A percentile compares a stretch with the other conserved stretches of the same genome.
These are phyloP conservation scores for Monosporascus sp. DNA, from an alignment of 2,329 filamentous ascomycete genomes.

Conservation along the genomic window DNA sequence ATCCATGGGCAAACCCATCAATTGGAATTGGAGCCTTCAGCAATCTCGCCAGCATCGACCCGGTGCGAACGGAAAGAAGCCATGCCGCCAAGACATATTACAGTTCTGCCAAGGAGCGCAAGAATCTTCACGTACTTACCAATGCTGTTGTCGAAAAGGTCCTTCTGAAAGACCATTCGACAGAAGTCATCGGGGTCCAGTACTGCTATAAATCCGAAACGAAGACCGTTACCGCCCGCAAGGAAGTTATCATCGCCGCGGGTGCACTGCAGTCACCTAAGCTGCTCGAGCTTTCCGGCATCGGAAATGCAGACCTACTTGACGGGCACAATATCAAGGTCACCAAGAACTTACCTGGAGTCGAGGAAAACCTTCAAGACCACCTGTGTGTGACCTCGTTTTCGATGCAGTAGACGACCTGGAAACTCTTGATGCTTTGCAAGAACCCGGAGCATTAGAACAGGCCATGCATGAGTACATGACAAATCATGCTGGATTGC, in stretches of 20 bases:
- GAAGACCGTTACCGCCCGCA: conserved; percentile 3
- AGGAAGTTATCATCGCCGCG: conserved; percentile 15
- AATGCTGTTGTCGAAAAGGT: conserved; percentile 2
- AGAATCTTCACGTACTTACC: conserved; percentile 1
- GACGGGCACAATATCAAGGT: conserved; percentile 1
- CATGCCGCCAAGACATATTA: conserved; percentile 1
- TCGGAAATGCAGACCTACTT: conserved; percentile 13
- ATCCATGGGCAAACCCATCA: neutral
- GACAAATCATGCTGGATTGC: conserved; percentile 4
- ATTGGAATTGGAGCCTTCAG: neutral
- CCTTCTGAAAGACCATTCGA: neutral
- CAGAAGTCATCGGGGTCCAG: conserved; percentile 5
- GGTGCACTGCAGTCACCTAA: conserved; percentile 18
- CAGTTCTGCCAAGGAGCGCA: neutral
- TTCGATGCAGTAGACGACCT: conserved; percentile 8
- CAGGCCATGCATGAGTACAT: conserved; percentile 11
- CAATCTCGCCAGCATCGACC: neutral
- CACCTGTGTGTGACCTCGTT: conserved; percentile 8
- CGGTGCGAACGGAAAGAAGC: neutral
- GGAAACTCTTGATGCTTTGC: conserved; percentile 10
- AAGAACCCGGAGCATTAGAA: conserved; percentile 5
- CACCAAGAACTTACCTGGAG: conserved; percentile 7
- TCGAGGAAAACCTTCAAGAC: conserved; percentile 20
- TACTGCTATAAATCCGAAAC: conserved; percentile 2
- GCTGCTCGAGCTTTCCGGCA: conserved; percentile 35